Base-by-base conservation (phyloP, 2,329 filamentous ascomycete species). In the Exophiala xenobiotica region DNA sequence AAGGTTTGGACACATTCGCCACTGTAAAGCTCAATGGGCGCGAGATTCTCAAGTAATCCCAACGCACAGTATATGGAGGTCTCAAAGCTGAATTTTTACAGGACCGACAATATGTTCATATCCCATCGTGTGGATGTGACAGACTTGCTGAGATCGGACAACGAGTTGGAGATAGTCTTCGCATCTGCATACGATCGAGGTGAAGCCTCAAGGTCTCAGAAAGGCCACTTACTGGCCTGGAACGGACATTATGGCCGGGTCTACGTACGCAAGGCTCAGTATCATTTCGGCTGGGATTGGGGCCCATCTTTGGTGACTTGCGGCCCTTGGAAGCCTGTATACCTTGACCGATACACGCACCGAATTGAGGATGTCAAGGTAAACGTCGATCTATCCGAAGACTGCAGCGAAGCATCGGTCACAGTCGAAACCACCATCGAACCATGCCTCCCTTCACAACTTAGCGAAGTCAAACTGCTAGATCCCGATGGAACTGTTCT, bases 81-180 rank as follows among this genome's bases (percentile, higher is more conserved):
- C n/a, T n/a, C n/a, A n/a, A n/a, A n/a, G n/a, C n/a, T n/a, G n/a
- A n/a, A n/a, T n/a, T n/a, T n/a, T n/a, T n/a, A n/a, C n/a, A n/a
- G n/a, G n/a, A n/a, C 80, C 9, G 82, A 88, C 47, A 91, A 89
- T 68, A 91, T 92, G 88, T 92, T 92, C 63, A 72, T 85, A 3
- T 81, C 83, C 0, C 78, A 89, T 60, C 77, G 86, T 3, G 78
- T 89, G 2, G 81, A 90, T 54, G 40, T 58, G 9, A 27, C 18
- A 14, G 26, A 26, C 2, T 16, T 31, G 5, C 9, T 37, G 43
- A 18, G 33, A 11, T 11, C 23, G 20, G 67, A 71, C n/a, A 65
- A 65, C 22, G 64, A 63, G 2, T 63, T 78, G 3, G 71, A 77
- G 53, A 72, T 79, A 22, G 66, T 72, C 23, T 79, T 79, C 54